These are phyloP conservation scores for Centella asiatica DNA, from an alignment of 129 eudicot genomes.

Conservation along the genomic window DNA sequence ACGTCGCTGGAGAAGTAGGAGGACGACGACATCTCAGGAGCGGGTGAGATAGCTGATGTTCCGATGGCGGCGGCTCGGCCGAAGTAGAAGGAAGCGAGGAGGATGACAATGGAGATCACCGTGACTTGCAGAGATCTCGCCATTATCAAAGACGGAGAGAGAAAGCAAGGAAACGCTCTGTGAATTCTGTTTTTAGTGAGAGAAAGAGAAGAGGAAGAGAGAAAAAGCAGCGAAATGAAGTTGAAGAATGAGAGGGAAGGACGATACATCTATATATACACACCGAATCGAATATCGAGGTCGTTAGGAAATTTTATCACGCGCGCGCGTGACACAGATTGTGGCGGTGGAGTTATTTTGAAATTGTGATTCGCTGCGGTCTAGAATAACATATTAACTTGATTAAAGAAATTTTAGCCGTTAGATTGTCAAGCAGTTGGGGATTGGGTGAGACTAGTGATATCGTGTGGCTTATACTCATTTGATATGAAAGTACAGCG, in stretches of 20 bases:
- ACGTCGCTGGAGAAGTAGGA: conserved; percentile 20
- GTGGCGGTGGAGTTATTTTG: too few species aligned
- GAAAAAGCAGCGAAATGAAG: neutral
- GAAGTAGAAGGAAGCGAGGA: conserved; percentile 32
- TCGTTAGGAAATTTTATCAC: too few species aligned
- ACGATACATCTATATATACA: neutral
- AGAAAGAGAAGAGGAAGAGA: neutral
- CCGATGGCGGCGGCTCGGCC: conserved; percentile 11
- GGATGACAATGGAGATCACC: conserved; percentile 22
- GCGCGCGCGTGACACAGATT: too few species aligned
- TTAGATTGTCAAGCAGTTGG: too few species aligned
- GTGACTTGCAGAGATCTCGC: conserved; percentile 30
- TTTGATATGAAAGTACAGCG: too few species aligned
- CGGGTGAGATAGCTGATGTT: conserved; percentile 21
- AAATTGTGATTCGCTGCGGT: too few species aligned
- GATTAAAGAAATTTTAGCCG: too few species aligned
- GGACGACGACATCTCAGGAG: conserved; percentile 12
- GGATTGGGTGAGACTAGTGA: too few species aligned
- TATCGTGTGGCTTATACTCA: too few species aligned
- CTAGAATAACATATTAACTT: too few species aligned
- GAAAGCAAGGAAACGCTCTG: neutral
- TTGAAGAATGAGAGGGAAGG: neutral
- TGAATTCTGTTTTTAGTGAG: neutral
- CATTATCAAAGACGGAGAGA: too few species aligned
- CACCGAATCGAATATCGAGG: neutral